Base-by-base conservation (phyloP, 148 eudicot species). In the Cornus florida region DNA sequence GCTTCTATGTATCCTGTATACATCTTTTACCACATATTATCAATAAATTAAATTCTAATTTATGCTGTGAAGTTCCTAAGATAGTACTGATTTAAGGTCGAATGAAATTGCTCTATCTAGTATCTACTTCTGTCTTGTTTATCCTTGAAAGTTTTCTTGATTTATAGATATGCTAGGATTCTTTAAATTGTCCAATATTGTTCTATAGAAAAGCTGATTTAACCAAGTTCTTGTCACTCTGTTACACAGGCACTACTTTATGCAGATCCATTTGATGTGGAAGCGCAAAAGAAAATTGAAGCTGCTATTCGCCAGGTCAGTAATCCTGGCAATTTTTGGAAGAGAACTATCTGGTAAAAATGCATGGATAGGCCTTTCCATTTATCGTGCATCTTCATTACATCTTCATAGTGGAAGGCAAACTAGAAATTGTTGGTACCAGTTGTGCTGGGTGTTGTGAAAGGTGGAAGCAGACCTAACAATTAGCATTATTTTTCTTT, bases 251-350 rank as follows among this genome's bases (percentile, higher is more conserved):
- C 98, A 73, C 85, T 96, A 75, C 89, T 85, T 33, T 82, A 93
- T 86, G 99, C 99, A 33, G 99, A 96, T 76, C 99, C 99, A 76
- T 96, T 96, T 84, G 99, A 96, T 73, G 98, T 96, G 81, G 98
- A 96, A 81, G 98, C 99, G 80, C 99, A 96, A 70, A 95, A 82
- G 92, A 96, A 96, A 86, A 96, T 93, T 77, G 99, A 96, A 92
- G 99, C 93, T 81, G 87, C 97, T 64, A 96, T 96, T 79, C 95
- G 95, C 74, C 99, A 95, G 97, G 99, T 95, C 38, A 10, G 84
- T 75, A 48, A 67, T 10, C 31, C 14, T 2, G 3, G 28, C 23
- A 8, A 10, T 19, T 70, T 72, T 50, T 11, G 31, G 16, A 14
- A 13, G 67, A 53, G 22, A 62, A 23, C 19, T 75, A 39, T 24